A percentile compares a stretch with the other conserved stretches of the same genome.
phyloP scores from a whole-genome alignment of 2,329 filamentous ascomycete genomes.

The Thielaviopsis cerberus region DNA sequence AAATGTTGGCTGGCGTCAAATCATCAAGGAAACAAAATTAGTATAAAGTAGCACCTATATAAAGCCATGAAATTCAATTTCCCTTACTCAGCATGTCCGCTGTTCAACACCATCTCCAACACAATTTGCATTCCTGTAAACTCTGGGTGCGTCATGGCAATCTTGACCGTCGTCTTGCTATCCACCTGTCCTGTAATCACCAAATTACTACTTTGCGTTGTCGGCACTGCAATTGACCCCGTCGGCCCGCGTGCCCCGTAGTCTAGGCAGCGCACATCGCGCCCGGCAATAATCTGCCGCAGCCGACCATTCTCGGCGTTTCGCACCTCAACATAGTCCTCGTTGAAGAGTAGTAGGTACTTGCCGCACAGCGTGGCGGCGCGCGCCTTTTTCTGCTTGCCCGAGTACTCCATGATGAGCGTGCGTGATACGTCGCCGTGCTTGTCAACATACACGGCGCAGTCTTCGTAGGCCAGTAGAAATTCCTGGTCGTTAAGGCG shows the following conservation, averaged over 20 bases:
- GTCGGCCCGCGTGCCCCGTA: conserved; percentile 53
- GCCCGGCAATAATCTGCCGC: conserved; percentile 81
- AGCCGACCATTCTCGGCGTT: conserved; percentile 91
- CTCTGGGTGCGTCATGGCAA: conserved; percentile 88
- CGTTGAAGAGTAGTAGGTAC: conserved; percentile 83
- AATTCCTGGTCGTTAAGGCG: conserved; percentile 83
- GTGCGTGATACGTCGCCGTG: conserved; percentile 86
- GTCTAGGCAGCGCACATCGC: conserved; percentile 79
- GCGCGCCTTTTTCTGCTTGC: conserved; percentile 58
- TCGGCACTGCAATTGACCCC: conserved; percentile 18
- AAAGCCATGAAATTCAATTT: background rate
- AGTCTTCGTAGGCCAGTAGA: conserved; percentile 83
- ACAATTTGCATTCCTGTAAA: conserved; percentile 69
- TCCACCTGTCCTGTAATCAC: conserved; percentile 10
- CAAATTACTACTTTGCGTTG: conserved; percentile 8
- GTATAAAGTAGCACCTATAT: background rate
- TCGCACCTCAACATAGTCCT: conserved; percentile 89
- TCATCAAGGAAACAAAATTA: background rate
- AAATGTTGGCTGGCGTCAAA: too few relatives aligned
- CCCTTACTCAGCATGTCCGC: conserved; percentile 45
- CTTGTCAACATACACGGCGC: conserved; percentile 94
- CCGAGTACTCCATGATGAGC: conserved; percentile 98
- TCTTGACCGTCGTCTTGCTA: conserved; percentile 62
- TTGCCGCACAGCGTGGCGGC: conserved; percentile 77
- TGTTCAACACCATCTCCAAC: conserved; percentile 80